Conservation (phyloP, 371 early-diverging fungal genomes). For the Actinomucor elegans region DNA sequence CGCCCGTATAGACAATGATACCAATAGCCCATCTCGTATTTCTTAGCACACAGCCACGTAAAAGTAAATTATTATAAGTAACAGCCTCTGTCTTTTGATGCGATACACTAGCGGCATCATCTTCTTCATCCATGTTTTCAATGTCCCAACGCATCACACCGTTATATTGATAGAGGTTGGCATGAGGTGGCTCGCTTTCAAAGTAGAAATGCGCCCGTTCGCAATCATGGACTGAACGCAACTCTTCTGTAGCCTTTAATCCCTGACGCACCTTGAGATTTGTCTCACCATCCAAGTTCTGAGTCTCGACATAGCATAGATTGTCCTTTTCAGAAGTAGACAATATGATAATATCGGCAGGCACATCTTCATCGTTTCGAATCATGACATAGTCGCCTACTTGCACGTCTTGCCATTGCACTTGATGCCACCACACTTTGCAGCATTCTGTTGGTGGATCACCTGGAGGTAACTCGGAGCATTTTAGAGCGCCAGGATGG, state of each 20-base stretch:
- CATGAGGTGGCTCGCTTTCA: conserved; percentile 80
- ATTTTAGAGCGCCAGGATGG: conserved; percentile 24
- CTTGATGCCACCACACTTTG: conserved; percentile 26
- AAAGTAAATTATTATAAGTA: conserved; percentile 79
- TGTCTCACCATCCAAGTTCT: conserved; percentile 86
- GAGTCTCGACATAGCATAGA: conserved; percentile 80
- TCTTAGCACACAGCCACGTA: conserved; percentile 89
- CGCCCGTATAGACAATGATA: conserved; percentile 84
- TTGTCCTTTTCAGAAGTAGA: conserved; percentile 64
- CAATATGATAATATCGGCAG: conserved; percentile 80
- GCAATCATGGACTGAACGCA: conserved; percentile 50
- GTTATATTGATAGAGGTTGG: conserved; percentile 73
- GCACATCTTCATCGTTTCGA: conserved; percentile 86
- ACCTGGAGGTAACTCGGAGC: conserved; percentile 25
- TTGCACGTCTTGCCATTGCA: conserved; percentile 79
- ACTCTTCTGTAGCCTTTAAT: conserved; percentile 36
- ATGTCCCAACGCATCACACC: conserved; percentile 63
- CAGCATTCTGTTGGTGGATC: conserved; percentile 31
- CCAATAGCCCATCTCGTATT: conserved; percentile 89
- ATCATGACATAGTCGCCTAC: conserved; percentile 93
- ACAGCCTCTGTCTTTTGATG: conserved; percentile 67
- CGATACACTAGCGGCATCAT: conserved; percentile 24
- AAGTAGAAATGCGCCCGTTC: conserved; percentile 59
- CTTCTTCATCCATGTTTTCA: conserved; percentile 20
- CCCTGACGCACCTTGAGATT: conserved; percentile 72